Conservation (phyloP, 371 early-diverging fungal species). For the Mucor racemosus region DNA sequence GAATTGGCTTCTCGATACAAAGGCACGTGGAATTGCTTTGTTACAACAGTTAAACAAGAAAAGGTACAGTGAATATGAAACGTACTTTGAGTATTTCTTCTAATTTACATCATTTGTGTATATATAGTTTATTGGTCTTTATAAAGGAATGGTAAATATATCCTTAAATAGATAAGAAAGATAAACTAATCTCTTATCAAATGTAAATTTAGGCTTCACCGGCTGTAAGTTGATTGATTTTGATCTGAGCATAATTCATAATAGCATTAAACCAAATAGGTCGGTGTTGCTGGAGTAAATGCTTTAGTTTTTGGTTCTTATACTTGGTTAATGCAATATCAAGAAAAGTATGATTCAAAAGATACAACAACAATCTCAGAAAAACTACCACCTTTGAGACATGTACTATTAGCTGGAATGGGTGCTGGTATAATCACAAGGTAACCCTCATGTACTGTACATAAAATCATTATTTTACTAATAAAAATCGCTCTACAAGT, state of each 20-base stretch:
- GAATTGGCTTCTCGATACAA: conserved; percentile 57
- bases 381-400: conserved; percentile 33
- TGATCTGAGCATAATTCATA: neutral
- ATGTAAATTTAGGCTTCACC: conserved; percentile 49
- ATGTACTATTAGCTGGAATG: conserved; percentile 67
- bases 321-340: conserved; percentile 57
- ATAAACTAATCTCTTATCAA: neutral
- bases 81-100: neutral
- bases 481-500: conserved; percentile 25
- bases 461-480: no score
- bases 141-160: conserved; percentile 70
- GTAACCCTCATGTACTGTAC: conserved; percentile 23
- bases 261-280: conserved; percentile 32
- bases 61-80: conserved; percentile 43
- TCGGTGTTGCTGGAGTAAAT: conserved; percentile 69
- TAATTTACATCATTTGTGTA: neutral
- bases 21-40: conserved; percentile 68
- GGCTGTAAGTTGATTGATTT: conserved; percentile 42
- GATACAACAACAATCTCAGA: neutral
- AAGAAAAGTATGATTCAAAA: conserved; percentile 27
- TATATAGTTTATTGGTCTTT: conserved; percentile 59
- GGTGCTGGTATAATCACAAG: conserved; percentile 69
- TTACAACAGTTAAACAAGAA: conserved; percentile 62
- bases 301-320: conserved; percentile 73
- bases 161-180: neutral